Percentiles rank a stretch among this genome's conserved stretches.
These are phyloP conservation scores for Filobasidium floriforme DNA, from an alignment of 768 basidiomycete genomes.

Conservation along the genomic window DNA sequence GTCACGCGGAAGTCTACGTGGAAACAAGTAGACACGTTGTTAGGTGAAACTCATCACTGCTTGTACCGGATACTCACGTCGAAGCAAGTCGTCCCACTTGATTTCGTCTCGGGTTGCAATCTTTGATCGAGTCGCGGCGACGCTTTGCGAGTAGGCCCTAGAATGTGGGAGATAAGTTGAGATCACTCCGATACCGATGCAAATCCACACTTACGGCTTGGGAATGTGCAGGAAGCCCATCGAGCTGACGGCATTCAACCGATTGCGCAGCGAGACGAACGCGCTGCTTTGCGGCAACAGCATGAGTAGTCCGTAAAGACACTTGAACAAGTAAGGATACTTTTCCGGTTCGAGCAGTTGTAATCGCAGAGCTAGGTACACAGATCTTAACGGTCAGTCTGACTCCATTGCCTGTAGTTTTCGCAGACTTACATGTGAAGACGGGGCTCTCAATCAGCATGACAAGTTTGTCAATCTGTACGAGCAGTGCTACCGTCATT, in stretches of 20 bases:
- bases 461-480: constrained; percentile 95
- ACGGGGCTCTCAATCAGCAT: constrained; percentile 97
- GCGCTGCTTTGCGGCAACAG: constrained; percentile 92
- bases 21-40: neutral
- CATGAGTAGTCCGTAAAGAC: constrained; percentile 94
- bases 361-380: constrained; percentile 54
- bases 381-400: neutral
- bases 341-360: constrained; percentile 94
- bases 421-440: constrained; percentile 69
- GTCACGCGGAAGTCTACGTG: constrained; percentile 67
- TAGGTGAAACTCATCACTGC: neutral
- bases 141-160: constrained; percentile 23
- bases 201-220: constrained; percentile 57
- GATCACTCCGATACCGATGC: neutral
- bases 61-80: constrained; percentile 46
- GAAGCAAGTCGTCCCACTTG: constrained; percentile 90
- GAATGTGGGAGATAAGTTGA: constrained; percentile 7
- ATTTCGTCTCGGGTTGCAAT: constrained; percentile 73
- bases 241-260: constrained; percentile 88
- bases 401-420: neutral
- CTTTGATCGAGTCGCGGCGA: constrained; percentile 61
- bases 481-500: constrained; percentile 85
- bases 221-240: constrained; percentile 89
- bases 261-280: constrained; percentile 86
- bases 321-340: constrained; percentile 95